A percentile compares a stretch with the other conserved stretches of the same genome.
Conservation (phyloP, 441 rosid species). For the Biscutella laevigata region DNA sequence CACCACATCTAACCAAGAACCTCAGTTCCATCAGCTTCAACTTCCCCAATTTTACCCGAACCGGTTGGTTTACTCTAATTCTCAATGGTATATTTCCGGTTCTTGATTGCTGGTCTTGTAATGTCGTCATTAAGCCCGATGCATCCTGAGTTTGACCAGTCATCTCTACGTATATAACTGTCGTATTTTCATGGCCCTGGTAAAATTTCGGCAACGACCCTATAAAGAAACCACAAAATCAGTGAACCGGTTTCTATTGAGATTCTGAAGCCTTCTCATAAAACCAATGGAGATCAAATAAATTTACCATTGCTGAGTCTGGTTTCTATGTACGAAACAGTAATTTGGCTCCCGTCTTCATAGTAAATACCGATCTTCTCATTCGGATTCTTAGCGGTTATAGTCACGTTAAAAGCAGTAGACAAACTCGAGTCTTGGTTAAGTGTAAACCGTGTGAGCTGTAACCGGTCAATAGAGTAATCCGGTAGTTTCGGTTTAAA, state of each 20-base stretch:
- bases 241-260: background rate
- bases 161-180: constrained; percentile 48
- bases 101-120: constrained; percentile 37
- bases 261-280: background rate
- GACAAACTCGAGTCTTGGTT: constrained; percentile 37
- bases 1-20: constrained; percentile 49
- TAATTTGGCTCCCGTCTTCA: constrained; percentile 65
- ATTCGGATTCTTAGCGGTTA: constrained; percentile 70
- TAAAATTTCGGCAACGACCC: constrained; percentile 80
- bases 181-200: constrained; percentile 81
- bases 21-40: constrained; percentile 60
- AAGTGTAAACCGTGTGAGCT: constrained; percentile 41
- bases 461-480: constrained; percentile 51
- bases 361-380: constrained; percentile 74
- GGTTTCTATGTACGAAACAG: constrained; percentile 42
- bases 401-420: constrained; percentile 54
- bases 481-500: constrained; percentile 82
- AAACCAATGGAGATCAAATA: background rate
- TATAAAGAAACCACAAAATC: background rate
- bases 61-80: constrained; percentile 65
- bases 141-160: constrained; percentile 55
- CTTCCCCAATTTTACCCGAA: constrained; percentile 65
- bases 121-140: constrained; percentile 23
- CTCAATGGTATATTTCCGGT: constrained; percentile 61
- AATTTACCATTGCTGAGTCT: constrained; percentile 42